Percentiles rank a stretch among this genome's conserved stretches.
phyloP scores from a whole-genome alignment of 345 rosid genomes.

The Ricinus communis region DNA sequence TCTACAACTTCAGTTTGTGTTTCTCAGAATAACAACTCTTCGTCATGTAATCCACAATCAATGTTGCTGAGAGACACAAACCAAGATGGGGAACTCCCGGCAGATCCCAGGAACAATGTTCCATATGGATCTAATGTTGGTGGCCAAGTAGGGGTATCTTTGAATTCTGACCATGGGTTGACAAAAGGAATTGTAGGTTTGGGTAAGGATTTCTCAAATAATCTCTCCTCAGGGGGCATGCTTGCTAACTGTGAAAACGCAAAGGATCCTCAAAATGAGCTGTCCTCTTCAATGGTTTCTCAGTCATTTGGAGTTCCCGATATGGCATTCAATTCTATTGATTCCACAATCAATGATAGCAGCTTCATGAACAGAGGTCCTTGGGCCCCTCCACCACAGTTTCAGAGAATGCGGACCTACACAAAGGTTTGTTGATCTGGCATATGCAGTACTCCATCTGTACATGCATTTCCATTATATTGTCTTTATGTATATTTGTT shows the following conservation, averaged over 20 bases:
- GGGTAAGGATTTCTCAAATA: slow-evolving; percentile 49
- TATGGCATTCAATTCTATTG: slow-evolving; percentile 54
- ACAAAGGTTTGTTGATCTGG: slow-evolving; percentile 49
- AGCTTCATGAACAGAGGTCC: slow-evolving; percentile 43
- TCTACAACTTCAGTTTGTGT: slow-evolving; percentile 62
- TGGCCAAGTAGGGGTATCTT: slow-evolving; percentile 33
- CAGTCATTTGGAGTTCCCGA: slow-evolving; percentile 67
- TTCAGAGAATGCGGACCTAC: slow-evolving; percentile 60
- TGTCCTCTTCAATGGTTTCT: slow-evolving; percentile 63
- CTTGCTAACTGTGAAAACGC: slow-evolving; percentile 44
- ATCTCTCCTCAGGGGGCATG: slow-evolving; percentile 46
- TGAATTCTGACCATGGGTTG: slow-evolving; percentile 41
- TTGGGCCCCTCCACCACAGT: slow-evolving; percentile 51
- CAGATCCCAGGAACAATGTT: slow-evolving; percentile 43
- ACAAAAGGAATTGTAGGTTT: slow-evolving; percentile 42
- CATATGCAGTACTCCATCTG: not conserved
- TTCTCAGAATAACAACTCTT: slow-evolving; percentile 50
- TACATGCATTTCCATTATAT: not conserved
- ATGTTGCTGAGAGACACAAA: slow-evolving; percentile 42
- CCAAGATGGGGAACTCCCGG: slow-evolving; percentile 57
- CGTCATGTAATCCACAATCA: slow-evolving; percentile 45
- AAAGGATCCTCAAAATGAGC: slow-evolving; percentile 56
- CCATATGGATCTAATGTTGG: slow-evolving; percentile 37
- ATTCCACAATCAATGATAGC: slow-evolving; percentile 49
- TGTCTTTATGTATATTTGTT: not conserved